phyloP scores from a whole-genome alignment of 208 protist genomes.

The Leishmania tarentolae region DNA sequence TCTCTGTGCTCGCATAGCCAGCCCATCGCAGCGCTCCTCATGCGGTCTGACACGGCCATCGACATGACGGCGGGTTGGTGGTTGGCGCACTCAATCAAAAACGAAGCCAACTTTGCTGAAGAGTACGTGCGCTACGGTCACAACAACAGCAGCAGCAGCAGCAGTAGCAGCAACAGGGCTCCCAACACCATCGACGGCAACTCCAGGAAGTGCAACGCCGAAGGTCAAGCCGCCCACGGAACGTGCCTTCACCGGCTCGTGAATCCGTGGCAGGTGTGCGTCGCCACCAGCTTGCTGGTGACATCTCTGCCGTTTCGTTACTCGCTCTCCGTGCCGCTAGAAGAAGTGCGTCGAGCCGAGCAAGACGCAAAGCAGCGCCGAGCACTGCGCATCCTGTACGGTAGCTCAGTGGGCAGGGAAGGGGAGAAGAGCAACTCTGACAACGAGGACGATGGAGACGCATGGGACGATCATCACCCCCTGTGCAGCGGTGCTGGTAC shows the following conservation, averaged over 20 bases:
- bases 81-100: constrained; percentile 3
- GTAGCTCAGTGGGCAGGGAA: background rate
- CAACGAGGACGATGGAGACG: background rate
- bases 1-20: background rate
- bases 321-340: constrained; percentile 11
- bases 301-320: constrained; percentile 17
- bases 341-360: constrained; percentile 20
- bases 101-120: constrained; percentile 3
- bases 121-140: constrained; percentile 5
- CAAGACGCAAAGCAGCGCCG: constrained; percentile 27
- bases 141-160: background rate
- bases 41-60: constrained; percentile 55
- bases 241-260: background rate
- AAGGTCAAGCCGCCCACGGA: no score
- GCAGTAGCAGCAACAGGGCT: background rate
- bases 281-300: background rate
- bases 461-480: background rate
- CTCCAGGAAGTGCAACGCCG: background rate
- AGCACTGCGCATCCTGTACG: constrained; percentile 20
- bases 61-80: constrained; percentile 24
- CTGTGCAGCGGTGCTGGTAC: background rate
- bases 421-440: background rate
- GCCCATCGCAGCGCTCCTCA: constrained; percentile 34
- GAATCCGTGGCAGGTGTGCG: constrained; percentile 17
- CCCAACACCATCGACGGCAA: background rate